A percentile compares a stretch with the other conserved stretches of the same genome.
These are phyloP conservation scores for Sonneratia caseolaris DNA, from an alignment of 345 rosid genomes.

Conservation along the genomic window DNA sequence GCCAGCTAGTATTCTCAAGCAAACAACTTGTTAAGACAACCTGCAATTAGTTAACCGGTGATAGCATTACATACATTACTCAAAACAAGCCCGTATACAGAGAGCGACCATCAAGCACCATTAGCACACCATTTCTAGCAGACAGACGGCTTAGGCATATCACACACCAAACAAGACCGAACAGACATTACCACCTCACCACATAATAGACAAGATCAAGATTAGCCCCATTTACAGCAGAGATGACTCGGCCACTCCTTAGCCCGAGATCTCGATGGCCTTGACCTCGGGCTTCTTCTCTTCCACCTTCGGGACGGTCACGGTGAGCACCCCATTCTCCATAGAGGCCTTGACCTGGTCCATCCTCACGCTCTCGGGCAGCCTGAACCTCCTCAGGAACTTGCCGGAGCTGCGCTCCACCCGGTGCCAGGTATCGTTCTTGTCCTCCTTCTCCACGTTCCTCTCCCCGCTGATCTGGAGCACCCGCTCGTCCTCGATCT, in stretches of 20 bases:
- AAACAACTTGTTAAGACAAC: too few species aligned
- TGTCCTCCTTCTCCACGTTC: not conserved
- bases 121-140: too few species aligned
- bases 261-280: not conserved
- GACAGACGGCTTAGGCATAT: too few species aligned
- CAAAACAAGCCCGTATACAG: too few species aligned
- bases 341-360: not conserved
- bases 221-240: not conserved
- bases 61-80: too few species aligned
- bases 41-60: too few species aligned
- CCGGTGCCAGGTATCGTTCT: not conserved
- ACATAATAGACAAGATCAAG: too few species aligned
- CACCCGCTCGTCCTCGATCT: not conserved
- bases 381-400: not conserved
- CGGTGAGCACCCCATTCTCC: conserved; percentile 2
- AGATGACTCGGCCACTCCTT: not conserved
- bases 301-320: not conserved
- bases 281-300: not conserved
- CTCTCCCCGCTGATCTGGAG: not conserved
- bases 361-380: not conserved
- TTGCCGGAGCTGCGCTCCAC: not conserved
- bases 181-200: too few species aligned
- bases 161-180: too few species aligned
- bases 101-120: too few species aligned
- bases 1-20: too few species aligned